Conservation (phyloP, 306 rosid species). For the Lotus japonicus region DNA sequence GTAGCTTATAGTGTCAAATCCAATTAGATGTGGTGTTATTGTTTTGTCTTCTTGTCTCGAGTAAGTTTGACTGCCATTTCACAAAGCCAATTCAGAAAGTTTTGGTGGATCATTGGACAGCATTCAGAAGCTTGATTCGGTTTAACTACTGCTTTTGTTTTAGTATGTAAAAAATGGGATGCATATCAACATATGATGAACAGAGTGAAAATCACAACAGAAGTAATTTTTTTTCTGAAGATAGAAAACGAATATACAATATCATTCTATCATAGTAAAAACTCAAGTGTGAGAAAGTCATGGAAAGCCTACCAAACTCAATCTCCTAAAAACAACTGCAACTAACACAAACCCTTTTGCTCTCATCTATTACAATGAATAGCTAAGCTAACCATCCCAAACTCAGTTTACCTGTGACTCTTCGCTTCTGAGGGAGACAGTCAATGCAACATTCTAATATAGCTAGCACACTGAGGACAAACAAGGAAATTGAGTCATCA, state of each 20-base stretch:
- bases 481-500: constrained; percentile 16
- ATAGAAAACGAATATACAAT: constrained; percentile 1
- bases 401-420: constrained; percentile 5
- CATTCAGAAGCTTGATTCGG: not conserved
- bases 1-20: not conserved
- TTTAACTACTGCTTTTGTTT: constrained; percentile 10
- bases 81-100: no score
- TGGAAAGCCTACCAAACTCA: not conserved
- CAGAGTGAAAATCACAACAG: not conserved
- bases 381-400: not conserved
- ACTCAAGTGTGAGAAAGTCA: not conserved
- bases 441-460: no score
- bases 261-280: not conserved
- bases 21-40: not conserved
- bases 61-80: no score
- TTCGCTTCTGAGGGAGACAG: not conserved
- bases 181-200: not conserved
- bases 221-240: not conserved
- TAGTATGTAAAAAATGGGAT: not conserved
- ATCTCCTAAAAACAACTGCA: not conserved
- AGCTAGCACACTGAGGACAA: not conserved
- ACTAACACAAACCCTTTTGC: constrained; percentile 3
- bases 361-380: constrained; percentile 4
- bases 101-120: no score
- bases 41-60: no score